These are phyloP conservation scores for Lactifluus pinguis DNA, from an alignment of 768 basidiomycete species.

Conservation along the genomic window DNA sequence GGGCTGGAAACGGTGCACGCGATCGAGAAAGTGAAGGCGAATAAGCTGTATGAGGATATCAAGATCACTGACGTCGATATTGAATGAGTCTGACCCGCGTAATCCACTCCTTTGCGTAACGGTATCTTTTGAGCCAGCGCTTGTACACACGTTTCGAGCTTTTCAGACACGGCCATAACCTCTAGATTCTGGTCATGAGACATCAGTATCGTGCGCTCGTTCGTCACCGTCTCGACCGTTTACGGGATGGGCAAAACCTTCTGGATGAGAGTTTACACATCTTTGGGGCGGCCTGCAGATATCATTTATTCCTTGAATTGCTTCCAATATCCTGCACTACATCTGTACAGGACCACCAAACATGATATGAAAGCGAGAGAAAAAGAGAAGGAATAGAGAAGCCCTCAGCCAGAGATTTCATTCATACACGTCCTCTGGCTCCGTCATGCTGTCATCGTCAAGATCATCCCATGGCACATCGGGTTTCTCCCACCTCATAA, in stretches of 20 bases:
- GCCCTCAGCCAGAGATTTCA: not conserved
- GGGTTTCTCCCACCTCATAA: conserved; percentile 2
- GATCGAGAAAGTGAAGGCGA: conserved; percentile 86
- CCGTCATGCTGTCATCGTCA: conserved; percentile 3
- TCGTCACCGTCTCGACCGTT: not conserved
- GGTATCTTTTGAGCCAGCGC: too few species aligned
- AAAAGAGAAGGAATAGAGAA: not conserved
- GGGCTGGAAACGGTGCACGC: conserved; percentile 86
- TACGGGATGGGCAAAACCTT: not conserved
- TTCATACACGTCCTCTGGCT: not conserved
- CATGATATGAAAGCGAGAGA: not conserved
- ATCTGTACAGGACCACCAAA: not conserved
- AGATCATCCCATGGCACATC: conserved; percentile 8
- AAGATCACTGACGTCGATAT: conserved; percentile 78
- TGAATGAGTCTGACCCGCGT: conserved; percentile 33
- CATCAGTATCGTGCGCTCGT: not conserved
- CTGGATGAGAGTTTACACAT: not conserved
- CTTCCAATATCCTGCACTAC: not conserved
- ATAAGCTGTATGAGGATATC: conserved; percentile 89
- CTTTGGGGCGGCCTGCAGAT: not conserved
- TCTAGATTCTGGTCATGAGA: not conserved
- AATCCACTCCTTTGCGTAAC: not conserved
- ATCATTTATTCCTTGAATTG: too few species aligned
- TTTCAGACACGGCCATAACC: not conserved
- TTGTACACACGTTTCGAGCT: not conserved